Percentiles rank a stretch among this genome's conserved stretches.
phyloP scores from a whole-genome alignment of 202 grass and related monocot species.

The Zoysia matrella region DNA sequence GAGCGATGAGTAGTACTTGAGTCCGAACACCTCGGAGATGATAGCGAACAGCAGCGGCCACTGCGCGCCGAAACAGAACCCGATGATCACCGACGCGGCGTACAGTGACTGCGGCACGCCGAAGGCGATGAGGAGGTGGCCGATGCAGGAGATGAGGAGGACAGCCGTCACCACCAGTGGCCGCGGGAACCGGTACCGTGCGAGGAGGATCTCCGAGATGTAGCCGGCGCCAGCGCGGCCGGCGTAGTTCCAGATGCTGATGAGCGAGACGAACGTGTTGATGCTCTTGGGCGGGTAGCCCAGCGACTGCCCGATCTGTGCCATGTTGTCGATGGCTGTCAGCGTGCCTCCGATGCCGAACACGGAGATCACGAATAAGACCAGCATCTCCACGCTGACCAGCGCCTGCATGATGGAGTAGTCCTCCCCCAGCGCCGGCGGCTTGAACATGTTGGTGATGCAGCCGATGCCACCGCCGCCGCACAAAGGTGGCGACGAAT shows the following conservation, averaged over 20 bases:
- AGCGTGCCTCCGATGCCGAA: constrained; percentile 83
- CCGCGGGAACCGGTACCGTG: constrained; percentile 63
- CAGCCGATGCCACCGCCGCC: constrained; percentile 6
- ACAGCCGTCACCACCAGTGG: constrained; percentile 65
- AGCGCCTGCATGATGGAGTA: constrained; percentile 87
- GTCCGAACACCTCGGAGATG: constrained; percentile 91
- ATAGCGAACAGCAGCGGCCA: constrained; percentile 87
- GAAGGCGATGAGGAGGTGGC: constrained; percentile 91
- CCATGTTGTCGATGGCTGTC: constrained; percentile 98
- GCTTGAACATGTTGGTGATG: constrained; percentile 57
- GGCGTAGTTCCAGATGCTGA: constrained; percentile 96
- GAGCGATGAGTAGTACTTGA: constrained; percentile 96
- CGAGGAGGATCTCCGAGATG: constrained; percentile 52
- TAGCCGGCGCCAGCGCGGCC: constrained; percentile 55
- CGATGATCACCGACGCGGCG: constrained; percentile 67
- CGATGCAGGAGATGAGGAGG: constrained; percentile 77
- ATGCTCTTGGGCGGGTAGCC: constrained; percentile 75
- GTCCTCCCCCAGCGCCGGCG: constrained; percentile 77
- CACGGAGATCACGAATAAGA: constrained; percentile 79
- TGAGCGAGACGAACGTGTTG: constrained; percentile 91
- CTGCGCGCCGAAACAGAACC: constrained; percentile 95
- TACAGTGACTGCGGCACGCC: constrained; percentile 73
- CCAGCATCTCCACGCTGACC: constrained; percentile 81
- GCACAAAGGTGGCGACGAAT: background rate
- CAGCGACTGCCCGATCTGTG: constrained; percentile 82